These are phyloP conservation scores for Arthrobotrys sinensis DNA, from an alignment of 2,329 filamentous ascomycete genomes.

Conservation along the genomic window DNA sequence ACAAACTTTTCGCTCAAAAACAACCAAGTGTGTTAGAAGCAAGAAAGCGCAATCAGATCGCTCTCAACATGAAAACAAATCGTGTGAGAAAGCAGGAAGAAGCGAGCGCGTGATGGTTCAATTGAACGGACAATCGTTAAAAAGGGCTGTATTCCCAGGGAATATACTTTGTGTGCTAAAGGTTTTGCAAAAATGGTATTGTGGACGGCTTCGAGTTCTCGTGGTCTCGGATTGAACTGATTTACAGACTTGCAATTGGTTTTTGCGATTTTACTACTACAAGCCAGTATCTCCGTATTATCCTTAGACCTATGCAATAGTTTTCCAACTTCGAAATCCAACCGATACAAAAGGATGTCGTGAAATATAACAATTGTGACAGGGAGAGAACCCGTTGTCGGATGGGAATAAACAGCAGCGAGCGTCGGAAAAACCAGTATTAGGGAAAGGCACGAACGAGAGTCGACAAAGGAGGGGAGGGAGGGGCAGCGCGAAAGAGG, in stretches of 20 bases:
- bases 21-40: slow-evolving; percentile 44
- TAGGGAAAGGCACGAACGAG: slow-evolving; percentile 49
- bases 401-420: slow-evolving; percentile 32
- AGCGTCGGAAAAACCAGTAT: slow-evolving; percentile 49
- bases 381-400: slow-evolving; percentile 28
- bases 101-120: slow-evolving; percentile 33
- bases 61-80: slow-evolving; percentile 51
- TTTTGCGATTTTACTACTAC: slow-evolving; percentile 51
- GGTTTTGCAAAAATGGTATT: slow-evolving; percentile 17
- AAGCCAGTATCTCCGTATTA: slow-evolving; percentile 51
- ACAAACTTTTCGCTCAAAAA: slow-evolving; percentile 56
- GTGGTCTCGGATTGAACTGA: slow-evolving; percentile 38
- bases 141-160: background rate
- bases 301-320: slow-evolving; percentile 28
- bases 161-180: slow-evolving; percentile 8
- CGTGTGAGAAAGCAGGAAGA: slow-evolving; percentile 19
- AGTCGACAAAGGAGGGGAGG: slow-evolving; percentile 34
- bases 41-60: slow-evolving; percentile 40
- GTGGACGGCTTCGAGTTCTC: slow-evolving; percentile 22
- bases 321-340: slow-evolving; percentile 36
- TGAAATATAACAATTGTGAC: slow-evolving; percentile 45
- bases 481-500: slow-evolving; percentile 37
- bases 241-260: slow-evolving; percentile 47
- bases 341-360: slow-evolving; percentile 50
- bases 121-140: slow-evolving; percentile 36